These are phyloP conservation scores for Corymbia calophylla DNA, from an alignment of 441 rosid species.

Conservation along the genomic window DNA sequence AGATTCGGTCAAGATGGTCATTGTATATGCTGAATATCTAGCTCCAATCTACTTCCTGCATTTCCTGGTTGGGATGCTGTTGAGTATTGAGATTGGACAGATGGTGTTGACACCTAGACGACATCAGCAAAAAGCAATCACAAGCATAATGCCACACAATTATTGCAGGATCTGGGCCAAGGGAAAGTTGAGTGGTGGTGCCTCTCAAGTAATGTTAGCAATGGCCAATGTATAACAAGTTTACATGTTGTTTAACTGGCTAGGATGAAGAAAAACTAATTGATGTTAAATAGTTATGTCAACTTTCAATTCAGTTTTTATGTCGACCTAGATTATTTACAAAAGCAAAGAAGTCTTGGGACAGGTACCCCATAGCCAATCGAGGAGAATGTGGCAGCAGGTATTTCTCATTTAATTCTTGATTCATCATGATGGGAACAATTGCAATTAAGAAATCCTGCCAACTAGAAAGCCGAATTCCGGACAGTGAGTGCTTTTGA, in stretches of 20 bases:
- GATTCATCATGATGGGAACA: not conserved
- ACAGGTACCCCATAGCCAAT: not conserved
- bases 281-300: not conserved
- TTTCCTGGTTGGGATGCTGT: not conserved
- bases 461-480: not conserved
- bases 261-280: not conserved
- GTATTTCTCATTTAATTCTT: not conserved
- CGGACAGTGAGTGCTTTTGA: not conserved
- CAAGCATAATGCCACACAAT: not conserved
- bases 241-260: not conserved
- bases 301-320: not conserved
- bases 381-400: not conserved
- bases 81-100: not conserved
- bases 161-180: not conserved
- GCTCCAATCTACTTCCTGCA: not conserved
- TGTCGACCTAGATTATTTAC: not conserved
- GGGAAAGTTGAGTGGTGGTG: not conserved
- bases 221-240: not conserved
- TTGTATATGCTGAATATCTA: not conserved
- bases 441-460: not conserved
- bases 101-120: not conserved
- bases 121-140: not conserved
- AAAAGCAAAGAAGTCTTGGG: not conserved
- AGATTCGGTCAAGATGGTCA: not conserved
- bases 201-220: not conserved